These are phyloP conservation scores for Beauveria asiatica DNA, from an alignment of 2,329 filamentous ascomycete genomes.

Conservation along the genomic window DNA sequence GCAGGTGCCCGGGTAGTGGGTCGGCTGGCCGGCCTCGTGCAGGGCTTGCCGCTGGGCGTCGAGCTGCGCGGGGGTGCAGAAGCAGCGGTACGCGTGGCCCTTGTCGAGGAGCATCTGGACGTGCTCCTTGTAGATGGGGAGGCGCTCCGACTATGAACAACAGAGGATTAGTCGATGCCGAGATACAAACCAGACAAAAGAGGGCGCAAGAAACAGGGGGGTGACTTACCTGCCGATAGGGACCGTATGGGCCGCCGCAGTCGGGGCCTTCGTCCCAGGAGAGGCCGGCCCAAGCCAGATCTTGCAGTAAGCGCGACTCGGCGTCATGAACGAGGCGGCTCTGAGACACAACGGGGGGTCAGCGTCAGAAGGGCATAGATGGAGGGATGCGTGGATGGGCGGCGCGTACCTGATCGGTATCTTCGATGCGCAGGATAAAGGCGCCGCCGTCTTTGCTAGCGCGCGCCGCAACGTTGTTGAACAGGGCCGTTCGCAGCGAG, in stretches of 20 bases:
- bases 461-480: slow-evolving; percentile 86
- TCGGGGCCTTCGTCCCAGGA: slow-evolving; percentile 92
- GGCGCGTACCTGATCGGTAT: slow-evolving; percentile 74
- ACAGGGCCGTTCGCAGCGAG: slow-evolving; percentile 85
- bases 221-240: slow-evolving; percentile 66
- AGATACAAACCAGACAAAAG: no score
- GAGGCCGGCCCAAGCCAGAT: slow-evolving; percentile 81
- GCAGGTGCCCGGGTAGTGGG: slow-evolving; percentile 58
- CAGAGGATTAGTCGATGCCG: no score
- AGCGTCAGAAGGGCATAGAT: slow-evolving; percentile 3
- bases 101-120: slow-evolving; percentile 58
- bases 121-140: slow-evolving; percentile 62
- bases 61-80: slow-evolving; percentile 69
- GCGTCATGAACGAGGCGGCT: slow-evolving; percentile 74
- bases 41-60: slow-evolving; percentile 56
- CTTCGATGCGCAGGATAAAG: slow-evolving; percentile 86
- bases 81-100: slow-evolving; percentile 83
- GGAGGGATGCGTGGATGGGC: not conserved
- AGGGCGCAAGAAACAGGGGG: no score
- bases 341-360: slow-evolving; percentile 32
- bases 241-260: slow-evolving; percentile 70
- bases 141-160: slow-evolving; percentile 61
- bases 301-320: slow-evolving; percentile 66
- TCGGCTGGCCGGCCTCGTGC: slow-evolving; percentile 40
- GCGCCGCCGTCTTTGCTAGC: slow-evolving; percentile 65